Conservation (phyloP, 2,329 filamentous ascomycete species). For the Talaromyces pinophilus region DNA sequence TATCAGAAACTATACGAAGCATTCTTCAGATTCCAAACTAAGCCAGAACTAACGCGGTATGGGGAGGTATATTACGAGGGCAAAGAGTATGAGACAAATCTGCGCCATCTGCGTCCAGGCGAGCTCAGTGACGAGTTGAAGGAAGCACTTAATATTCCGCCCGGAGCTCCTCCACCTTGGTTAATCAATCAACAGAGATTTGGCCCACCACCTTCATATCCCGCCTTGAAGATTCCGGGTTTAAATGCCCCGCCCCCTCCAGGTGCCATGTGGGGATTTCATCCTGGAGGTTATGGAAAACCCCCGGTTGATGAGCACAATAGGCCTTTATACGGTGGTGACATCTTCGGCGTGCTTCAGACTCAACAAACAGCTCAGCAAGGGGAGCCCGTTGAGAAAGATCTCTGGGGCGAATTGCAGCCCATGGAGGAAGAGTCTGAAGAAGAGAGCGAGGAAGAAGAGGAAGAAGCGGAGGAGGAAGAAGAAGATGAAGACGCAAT, state of each 20-base stretch:
- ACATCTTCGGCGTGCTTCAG: slow-evolving; percentile 81
- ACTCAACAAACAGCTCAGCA: slow-evolving; percentile 62
- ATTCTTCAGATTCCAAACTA: slow-evolving; percentile 97
- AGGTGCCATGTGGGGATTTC: slow-evolving; percentile 90
- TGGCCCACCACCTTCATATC: slow-evolving; percentile 91
- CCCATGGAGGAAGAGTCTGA: slow-evolving; percentile 74
- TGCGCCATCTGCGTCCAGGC: slow-evolving; percentile 84
- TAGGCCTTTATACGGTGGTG: slow-evolving; percentile 85
- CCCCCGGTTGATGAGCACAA: slow-evolving; percentile 94
- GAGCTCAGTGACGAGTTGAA: slow-evolving; percentile 86
- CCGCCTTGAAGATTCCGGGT: slow-evolving; percentile 90
- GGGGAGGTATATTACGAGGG: slow-evolving; percentile 99
- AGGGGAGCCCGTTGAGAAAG: slow-evolving; percentile 81
- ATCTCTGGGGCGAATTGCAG: slow-evolving; percentile 89
- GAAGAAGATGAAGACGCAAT: slow-evolving; percentile 65
- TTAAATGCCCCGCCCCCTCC: slow-evolving; percentile 90
- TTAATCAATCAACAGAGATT: slow-evolving; percentile 94
- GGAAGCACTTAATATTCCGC: slow-evolving; percentile 90
- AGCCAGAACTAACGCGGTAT: slow-evolving; percentile 88
- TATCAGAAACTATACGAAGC: slow-evolving; percentile 98
- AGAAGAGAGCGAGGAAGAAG: slow-evolving; percentile 64
- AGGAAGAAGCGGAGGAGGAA: slow-evolving; percentile 68
- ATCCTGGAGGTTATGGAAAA: slow-evolving; percentile 93
- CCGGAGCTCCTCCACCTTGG: slow-evolving; percentile 92
- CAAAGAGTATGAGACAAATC: slow-evolving; percentile 95